These are phyloP conservation scores for Fusarium paranaense DNA, from an alignment of 2,329 filamentous ascomycete genomes.

Conservation along the genomic window DNA sequence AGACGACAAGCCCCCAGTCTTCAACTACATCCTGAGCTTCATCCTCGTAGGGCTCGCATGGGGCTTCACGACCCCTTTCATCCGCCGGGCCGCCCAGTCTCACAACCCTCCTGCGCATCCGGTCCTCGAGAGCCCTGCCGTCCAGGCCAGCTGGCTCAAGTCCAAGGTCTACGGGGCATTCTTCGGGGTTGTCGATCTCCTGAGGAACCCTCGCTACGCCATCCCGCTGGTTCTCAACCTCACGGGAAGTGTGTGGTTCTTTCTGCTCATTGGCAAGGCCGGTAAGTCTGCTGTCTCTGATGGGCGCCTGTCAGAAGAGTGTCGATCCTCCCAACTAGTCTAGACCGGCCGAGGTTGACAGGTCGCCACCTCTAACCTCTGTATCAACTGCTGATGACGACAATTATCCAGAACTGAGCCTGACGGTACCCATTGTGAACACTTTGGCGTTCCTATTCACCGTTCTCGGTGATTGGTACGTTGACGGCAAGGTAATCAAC, in stretches of 20 bases:
- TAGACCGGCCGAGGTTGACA: slow-evolving; percentile 22
- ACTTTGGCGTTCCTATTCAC: slow-evolving; percentile 96
- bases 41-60: slow-evolving; percentile 91
- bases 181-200: slow-evolving; percentile 81
- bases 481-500: slow-evolving; percentile 90
- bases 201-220: slow-evolving; percentile 85
- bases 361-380: slow-evolving; percentile 12
- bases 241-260: slow-evolving; percentile 97
- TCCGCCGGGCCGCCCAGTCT: slow-evolving; percentile 83
- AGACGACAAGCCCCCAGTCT: slow-evolving; percentile 60
- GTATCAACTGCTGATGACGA: slow-evolving; percentile 25
- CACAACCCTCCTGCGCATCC: slow-evolving; percentile 74
- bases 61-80: slow-evolving; percentile 94
- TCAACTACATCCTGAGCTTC: slow-evolving; percentile 91
- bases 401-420: slow-evolving; percentile 76
- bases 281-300: slow-evolving; percentile 65
- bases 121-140: slow-evolving; percentile 61
- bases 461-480: slow-evolving; percentile 93
- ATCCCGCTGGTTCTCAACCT: slow-evolving; percentile 88
- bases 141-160: slow-evolving; percentile 70
- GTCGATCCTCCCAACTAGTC: slow-evolving; percentile 23
- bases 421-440: slow-evolving; percentile 95
- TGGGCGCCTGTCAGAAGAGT: slow-evolving; percentile 5
- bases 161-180: slow-evolving; percentile 72
- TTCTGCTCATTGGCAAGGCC: slow-evolving; percentile 90